These are phyloP conservation scores for Phaeoacremonium minimum DNA, from an alignment of 2,329 filamentous ascomycete species.

Conservation along the genomic window DNA sequence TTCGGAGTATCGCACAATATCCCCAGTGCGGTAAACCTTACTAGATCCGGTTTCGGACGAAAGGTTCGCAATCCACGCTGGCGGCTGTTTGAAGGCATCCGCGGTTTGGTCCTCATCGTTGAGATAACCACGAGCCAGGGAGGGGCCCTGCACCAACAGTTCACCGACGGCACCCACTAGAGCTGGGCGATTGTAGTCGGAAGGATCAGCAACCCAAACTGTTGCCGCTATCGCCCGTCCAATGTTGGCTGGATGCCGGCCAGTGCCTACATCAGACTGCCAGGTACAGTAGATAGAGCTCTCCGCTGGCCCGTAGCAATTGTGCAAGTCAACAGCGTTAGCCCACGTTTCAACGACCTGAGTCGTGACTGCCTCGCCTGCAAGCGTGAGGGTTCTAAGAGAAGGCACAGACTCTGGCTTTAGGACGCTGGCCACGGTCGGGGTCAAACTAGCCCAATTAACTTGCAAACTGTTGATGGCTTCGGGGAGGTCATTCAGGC, in stretches of 20 bases:
- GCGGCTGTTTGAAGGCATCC: constrained; percentile 29
- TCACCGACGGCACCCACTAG: constrained; percentile 13
- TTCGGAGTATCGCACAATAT: constrained; percentile 4
- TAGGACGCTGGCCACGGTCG: constrained; percentile 47
- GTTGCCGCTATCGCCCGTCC: constrained; percentile 9
- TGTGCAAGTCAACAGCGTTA: constrained; percentile 25
- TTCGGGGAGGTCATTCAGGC: constrained; percentile 41
- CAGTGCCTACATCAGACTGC: constrained; percentile 36
- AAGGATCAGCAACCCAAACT: constrained; percentile 20
- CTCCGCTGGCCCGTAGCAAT: constrained; percentile 13
- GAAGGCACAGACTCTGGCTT: constrained; percentile 28
- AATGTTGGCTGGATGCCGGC: constrained; percentile 8
- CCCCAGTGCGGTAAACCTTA: constrained; percentile 7
- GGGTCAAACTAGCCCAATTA: constrained; percentile 51
- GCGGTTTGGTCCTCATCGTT: constrained; percentile 29
- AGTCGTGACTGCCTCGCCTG: constrained; percentile 2
- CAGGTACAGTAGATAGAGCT: constrained; percentile 8
- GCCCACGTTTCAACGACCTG: constrained; percentile 3
- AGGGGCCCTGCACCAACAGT: constrained; percentile 12
- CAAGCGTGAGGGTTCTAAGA: constrained; percentile 34
- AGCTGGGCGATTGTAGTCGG: constrained; percentile 11
- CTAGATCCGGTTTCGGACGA: too few species aligned
- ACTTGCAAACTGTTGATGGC: constrained; percentile 45
- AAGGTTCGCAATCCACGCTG: too few species aligned
- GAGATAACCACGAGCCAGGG: constrained; percentile 39